These are phyloP conservation scores for Leucocoprinus sp. DNA, from an alignment of 768 basidiomycete species.

Conservation along the genomic window DNA sequence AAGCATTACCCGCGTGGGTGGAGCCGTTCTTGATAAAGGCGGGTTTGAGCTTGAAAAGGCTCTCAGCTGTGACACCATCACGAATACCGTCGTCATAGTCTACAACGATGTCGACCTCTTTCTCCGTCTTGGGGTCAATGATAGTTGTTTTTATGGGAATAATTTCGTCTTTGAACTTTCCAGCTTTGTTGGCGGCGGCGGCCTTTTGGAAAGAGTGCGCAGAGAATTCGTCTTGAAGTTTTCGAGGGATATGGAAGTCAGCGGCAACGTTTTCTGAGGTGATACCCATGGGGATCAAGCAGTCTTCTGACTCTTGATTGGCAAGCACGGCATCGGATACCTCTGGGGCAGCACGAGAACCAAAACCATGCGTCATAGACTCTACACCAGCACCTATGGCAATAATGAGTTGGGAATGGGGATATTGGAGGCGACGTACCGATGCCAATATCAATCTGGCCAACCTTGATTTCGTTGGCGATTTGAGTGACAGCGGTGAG, in stretches of 20 bases:
- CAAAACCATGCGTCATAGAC: conserved; percentile 80
- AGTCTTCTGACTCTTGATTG: conserved; percentile 69
- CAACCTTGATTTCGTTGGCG: conserved; percentile 67
- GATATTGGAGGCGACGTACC: conserved; percentile 36
- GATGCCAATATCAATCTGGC: conserved; percentile 86
- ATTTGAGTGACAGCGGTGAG: conserved; percentile 77
- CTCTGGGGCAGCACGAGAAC: conserved; percentile 45
- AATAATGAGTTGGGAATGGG: not conserved
- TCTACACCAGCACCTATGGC: conserved; percentile 77
- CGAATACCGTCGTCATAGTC: conserved; percentile 82
- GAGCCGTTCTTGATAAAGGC: conserved; percentile 69
- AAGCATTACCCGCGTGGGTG: conserved; percentile 81
- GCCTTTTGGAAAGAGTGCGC: conserved; percentile 83
- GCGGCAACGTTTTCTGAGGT: conserved; percentile 90
- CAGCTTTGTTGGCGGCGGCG: conserved; percentile 67
- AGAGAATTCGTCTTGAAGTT: conserved; percentile 77
- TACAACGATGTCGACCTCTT: conserved; percentile 58
- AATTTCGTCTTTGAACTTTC: conserved; percentile 80
- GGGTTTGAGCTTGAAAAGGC: conserved; percentile 75
- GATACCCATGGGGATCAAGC: conserved; percentile 84
- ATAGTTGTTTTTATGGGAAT: conserved; percentile 67
- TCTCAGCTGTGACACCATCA: conserved; percentile 75
- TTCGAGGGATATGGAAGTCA: conserved; percentile 67
- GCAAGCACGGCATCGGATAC: conserved; percentile 58
- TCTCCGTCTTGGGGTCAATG: conserved; percentile 67